Conservation (phyloP, 192 early-diverging fungal species). For the Phlyctochytrium planicorne region DNA sequence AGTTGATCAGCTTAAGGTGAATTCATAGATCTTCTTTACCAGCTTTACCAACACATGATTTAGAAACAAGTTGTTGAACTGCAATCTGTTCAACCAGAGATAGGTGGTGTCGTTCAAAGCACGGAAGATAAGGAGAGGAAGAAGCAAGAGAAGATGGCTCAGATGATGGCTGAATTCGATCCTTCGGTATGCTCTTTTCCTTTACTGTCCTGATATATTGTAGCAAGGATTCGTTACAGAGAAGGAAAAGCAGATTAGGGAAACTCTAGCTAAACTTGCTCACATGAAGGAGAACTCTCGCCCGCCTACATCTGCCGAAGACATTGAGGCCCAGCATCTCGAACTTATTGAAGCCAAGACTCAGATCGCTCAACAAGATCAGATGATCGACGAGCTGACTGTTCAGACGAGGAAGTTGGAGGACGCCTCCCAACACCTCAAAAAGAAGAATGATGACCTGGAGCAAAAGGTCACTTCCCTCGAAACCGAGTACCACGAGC, state of each 20-base stretch:
- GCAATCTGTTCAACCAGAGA: constrained; percentile 25
- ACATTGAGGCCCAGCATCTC: constrained; percentile 63
- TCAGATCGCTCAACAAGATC: constrained; percentile 62
- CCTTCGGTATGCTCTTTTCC: constrained; percentile 52
- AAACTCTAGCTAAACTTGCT: constrained; percentile 66
- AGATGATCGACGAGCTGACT: constrained; percentile 54
- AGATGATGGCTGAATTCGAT: constrained; percentile 81
- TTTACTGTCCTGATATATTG: not conserved
- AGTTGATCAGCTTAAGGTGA: constrained; percentile 73
- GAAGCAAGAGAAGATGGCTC: constrained; percentile 80
- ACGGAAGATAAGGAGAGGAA: constrained; percentile 71
- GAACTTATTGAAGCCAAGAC: constrained; percentile 70
- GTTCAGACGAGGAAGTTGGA: constrained; percentile 29
- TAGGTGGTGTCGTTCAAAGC: constrained; percentile 18
- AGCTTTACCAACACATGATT: constrained; percentile 1
- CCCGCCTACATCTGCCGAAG: constrained; percentile 53
- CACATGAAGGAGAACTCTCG: constrained; percentile 53
- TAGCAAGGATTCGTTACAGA: constrained; percentile 63
- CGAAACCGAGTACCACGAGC: constrained; percentile 81
- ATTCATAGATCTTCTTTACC: constrained; percentile 12
- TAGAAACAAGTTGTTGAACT: constrained; percentile 48
- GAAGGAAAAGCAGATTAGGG: constrained; percentile 74
- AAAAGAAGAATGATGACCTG: constrained; percentile 62
- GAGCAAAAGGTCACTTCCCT: constrained; percentile 67
- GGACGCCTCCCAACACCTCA: constrained; percentile 57